Evolutionary conservation across 768 basidiomycete species (phyloP), one percentile per base, ranked within the genome.

Genomic region (Dacryopinax spathularia): DNA sequence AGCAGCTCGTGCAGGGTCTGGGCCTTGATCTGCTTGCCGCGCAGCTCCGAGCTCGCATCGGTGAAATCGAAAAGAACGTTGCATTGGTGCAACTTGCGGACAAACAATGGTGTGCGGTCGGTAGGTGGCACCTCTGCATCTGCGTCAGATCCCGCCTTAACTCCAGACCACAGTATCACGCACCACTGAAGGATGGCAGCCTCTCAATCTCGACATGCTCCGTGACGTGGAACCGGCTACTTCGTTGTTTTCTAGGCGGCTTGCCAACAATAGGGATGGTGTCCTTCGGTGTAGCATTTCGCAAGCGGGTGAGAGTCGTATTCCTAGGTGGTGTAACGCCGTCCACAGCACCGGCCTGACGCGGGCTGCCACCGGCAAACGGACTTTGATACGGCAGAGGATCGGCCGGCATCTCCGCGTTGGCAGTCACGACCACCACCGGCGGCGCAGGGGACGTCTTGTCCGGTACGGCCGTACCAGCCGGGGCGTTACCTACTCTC

Each of bases 1-100:
- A 99, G 81, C 90, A 99, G 91, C 77, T 99, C 96, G 68, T 96
- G 91, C 66, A 99, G 77, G 15, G 96, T 91, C 74, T 96, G 92
- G 1, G 94, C 91, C 79, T 99, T 99, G 77, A 98, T 89, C 75
- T 97, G 95, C 77, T 99, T 99, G 68, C 93, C 94, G 74, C 88
- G 89, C 71, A 99, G 82, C 70, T 99, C 96, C 31, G 89, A 81
- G 70, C 89, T 94, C 48, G 93, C 89, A 73, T 99, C 96, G 72
- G 97, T 98, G 76, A 99, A 99, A 77, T 99, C 96, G 75, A 99
- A 99, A 39, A 99, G 77, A 66, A 97, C 93, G 63, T 89, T 86
- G 77, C 95, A 98, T 73, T 99, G 96, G 74, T 88, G 86, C 62
- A 99, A 81, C 75, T 99, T 99, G 76, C 82, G 91, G 71, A 98